Percentiles rank a stretch among this genome's conserved stretches.
Evolutionary conservation across 2,329 filamentous ascomycete genomes (phyloP).

Genomic region (Fusarium miscanthi): DNA sequence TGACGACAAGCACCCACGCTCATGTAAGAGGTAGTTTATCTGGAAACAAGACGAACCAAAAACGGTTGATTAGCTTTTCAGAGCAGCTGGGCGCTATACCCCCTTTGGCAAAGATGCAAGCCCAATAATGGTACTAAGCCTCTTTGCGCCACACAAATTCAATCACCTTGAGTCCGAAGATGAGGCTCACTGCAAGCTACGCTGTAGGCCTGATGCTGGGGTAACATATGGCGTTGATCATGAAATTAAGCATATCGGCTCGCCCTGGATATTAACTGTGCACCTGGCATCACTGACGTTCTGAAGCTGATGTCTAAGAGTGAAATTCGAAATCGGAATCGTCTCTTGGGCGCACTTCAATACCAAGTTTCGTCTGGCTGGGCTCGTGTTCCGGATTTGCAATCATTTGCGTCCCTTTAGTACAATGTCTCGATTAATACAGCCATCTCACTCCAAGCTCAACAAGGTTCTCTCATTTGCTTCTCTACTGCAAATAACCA

Average conservation of each 20-base stretch:
- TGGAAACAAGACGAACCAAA: neutral
- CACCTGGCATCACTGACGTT: neutral
- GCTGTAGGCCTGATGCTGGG: neutral
- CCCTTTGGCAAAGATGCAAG: neutral
- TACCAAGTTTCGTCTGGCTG: neutral
- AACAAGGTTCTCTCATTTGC: neutral
- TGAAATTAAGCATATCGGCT: neutral
- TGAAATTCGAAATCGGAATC: rapidly evolving
- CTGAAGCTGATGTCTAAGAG: rapidly evolving
- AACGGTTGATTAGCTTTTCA: neutral
- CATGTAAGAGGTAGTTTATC: neutral
- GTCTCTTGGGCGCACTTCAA: neutral
- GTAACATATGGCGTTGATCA: neutral
- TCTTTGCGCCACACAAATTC: neutral
- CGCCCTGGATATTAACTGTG: neutral
- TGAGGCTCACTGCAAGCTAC: neutral
- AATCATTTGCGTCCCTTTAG: rapidly evolving
- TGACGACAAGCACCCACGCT: neutral
- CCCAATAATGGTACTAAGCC: neutral
- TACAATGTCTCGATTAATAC: neutral
- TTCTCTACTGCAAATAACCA: neutral
- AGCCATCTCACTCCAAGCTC: rapidly evolving
- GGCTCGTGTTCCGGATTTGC: neutral
- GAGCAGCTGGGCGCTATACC: neutral
- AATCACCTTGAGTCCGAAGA: neutral